Evolutionary conservation across 2,329 filamentous ascomycete genomes (phyloP), one percentile per base, ranked within the genome.

Genomic region (Nemania diffusa): DNA sequence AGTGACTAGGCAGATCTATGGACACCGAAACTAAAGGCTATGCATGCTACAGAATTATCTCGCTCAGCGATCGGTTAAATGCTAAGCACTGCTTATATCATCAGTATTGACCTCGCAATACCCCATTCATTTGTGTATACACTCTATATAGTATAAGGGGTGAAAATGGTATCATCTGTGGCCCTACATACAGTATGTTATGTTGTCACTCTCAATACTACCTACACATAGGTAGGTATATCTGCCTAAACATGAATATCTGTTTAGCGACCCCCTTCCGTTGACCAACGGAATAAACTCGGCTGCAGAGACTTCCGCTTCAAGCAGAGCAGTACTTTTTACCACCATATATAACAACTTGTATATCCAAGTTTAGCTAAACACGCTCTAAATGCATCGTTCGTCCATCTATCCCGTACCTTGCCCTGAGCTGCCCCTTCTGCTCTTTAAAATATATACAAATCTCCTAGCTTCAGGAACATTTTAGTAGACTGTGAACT

Each of bases 371-470:
- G 34, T 51, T 62, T 20, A 17, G 26, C 22, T 32, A 29, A 40
- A 6, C 17, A 20, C 22, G 4, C 27, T 62, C 48, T 56, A 62
- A 48, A 65, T 67, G 50, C 37, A 44, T 32, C 58, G 27, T 9
- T 22, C 34, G 11, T 26, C 57, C 26, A 13, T 57, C 27, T 61
- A 40, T 57, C 37, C 32, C 26, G 42, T 29, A 51, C 27, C 48
- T 26, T 17, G 4, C 26, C 57, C 55, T 57, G 29, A 8, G 6
- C 6, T 50, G 46, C 20, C 17, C 55, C 24, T 9, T 44, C 22
- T 7, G 20, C 29, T 15, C 9, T 37, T 37, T 27, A n/a, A 20
- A 51, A 65, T 62, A 55, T 65, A 55, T 48, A 46, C 42, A 56
- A 50, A 32, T 9, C 44, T 40, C 27, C 13, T 5, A 51, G 34